Base-by-base conservation (phyloP, 129 eudicot genomes). In the Arctium lappa region DNA sequence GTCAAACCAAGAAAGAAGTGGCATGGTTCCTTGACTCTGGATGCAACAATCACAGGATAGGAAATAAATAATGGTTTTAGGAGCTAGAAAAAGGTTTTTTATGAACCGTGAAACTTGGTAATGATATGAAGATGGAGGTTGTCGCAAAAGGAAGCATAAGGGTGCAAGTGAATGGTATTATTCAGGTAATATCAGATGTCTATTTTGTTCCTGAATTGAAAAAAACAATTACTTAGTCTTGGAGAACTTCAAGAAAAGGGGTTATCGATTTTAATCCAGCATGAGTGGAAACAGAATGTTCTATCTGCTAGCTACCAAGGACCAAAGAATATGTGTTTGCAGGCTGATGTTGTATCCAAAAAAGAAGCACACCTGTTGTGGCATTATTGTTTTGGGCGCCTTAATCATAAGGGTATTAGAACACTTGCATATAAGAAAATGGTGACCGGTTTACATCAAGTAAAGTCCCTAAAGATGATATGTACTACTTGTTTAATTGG, bases 231-330 rank as follows among this genome's bases (percentile, higher is more conserved):
- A 22, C 27, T 22, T 22, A 22, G 27, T 22, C 27, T 68, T 7
- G 46, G 77, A 18, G 2, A 73, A 3, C 16, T 73, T 29, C 77
- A 73, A 53, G 63, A 53, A 53, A 69, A 69, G 42, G 77, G 77
- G 22, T 39, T 73, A n/a, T 8, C 60, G 11, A 79, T 79, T 11
- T 18, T 66, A 27, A 65, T 77, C 27, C 38, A 27, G n/a, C n/a
- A 78, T 78, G 81, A 78, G 36, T 0, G 38, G 56, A 33, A 78
- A 78, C n/a, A 63, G 38, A 63, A 78, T 78, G 81, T 78, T 78
- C 12, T 78, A 8, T 16, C 13, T 78, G 37, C 7, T 12, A 2
- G 16, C 62, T 33, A 2, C 56, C n/a, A 33, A 11, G 2, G 34
- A 53, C n/a, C 73, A 36, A 78, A 78, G 18, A 73, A 5, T 13